Evolutionary conservation across 495 filamentous ascomycete species (phyloP).

Genomic region (Aspergillus olivimuriae): DNA sequence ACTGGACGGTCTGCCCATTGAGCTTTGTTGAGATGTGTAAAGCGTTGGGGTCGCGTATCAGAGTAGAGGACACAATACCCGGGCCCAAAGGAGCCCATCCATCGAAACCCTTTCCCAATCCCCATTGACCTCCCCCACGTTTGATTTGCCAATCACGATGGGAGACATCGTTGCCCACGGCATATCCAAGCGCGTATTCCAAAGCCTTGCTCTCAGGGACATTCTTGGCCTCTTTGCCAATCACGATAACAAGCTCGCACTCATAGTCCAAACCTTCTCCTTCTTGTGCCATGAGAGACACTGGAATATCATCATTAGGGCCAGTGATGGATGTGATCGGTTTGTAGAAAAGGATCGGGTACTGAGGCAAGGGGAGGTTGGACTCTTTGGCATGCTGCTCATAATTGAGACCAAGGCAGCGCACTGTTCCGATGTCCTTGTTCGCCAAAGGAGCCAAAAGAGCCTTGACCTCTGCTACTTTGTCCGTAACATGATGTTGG

Average conservation of each 20-base stretch:
- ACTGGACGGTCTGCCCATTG: constrained; percentile 68
- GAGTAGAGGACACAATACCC: constrained; percentile 60
- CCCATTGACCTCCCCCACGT: constrained; percentile 76
- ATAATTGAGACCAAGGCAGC: constrained; percentile 80
- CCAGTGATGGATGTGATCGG: constrained; percentile 65
- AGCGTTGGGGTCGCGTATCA: constrained; percentile 65
- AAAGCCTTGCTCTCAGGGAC: constrained; percentile 62
- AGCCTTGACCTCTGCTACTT: constrained; percentile 56
- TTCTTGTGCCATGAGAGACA: constrained; percentile 52
- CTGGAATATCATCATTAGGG: constrained; percentile 62
- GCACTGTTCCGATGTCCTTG: constrained; percentile 64
- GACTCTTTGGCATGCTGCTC: constrained; percentile 74
- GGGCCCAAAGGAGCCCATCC: constrained; percentile 86
- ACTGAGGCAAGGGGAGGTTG: constrained; percentile 67
- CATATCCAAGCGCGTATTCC: constrained; percentile 72
- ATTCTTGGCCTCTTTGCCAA: constrained; percentile 64
- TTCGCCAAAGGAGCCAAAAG: constrained; percentile 64
- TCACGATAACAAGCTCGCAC: constrained; percentile 73
- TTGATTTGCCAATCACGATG: constrained; percentile 81
- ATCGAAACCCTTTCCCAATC: constrained; percentile 78
- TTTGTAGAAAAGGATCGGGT: constrained; percentile 80
- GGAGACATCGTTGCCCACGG: constrained; percentile 76
- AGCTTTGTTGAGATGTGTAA: constrained; percentile 61
- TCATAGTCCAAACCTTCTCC: constrained; percentile 72
- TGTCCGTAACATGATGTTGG: constrained; percentile 62